Conservation (phyloP, 148 eudicot species). For the Rhododendron kiyosumense region DNA sequence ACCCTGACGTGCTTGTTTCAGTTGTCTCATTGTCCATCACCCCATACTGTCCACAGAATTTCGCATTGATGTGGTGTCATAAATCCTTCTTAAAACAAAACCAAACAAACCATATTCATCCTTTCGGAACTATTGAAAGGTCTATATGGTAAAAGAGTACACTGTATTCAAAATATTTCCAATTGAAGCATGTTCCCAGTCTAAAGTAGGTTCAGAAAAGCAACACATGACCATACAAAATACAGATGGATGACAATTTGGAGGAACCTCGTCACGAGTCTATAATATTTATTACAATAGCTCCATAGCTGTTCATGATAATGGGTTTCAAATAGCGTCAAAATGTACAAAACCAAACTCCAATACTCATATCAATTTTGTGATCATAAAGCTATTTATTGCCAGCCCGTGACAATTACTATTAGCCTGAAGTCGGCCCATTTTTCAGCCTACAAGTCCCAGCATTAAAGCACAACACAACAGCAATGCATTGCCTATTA, state of each 20-base stretch:
- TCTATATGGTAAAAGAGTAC: conserved; percentile 11
- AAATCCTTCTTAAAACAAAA: conserved; percentile 52
- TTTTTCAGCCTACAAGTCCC: background rate
- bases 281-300: too few relatives aligned
- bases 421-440: background rate
- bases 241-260: background rate
- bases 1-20: conserved; percentile 97
- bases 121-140: conserved; percentile 12
- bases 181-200: background rate
- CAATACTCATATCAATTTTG: background rate
- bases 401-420: background rate
- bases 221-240: background rate
- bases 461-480: background rate
- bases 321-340: background rate
- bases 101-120: conserved; percentile 33
- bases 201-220: background rate
- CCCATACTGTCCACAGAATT: conserved; percentile 86
- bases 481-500: background rate
- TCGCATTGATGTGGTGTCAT: conserved; percentile 50
- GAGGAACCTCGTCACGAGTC: background rate
- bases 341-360: background rate
- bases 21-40: conserved; percentile 92
- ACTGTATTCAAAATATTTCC: background rate
- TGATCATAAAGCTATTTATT: background rate
- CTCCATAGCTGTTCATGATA: background rate